A percentile compares a stretch with the other conserved stretches of the same genome.
phyloP scores from a whole-genome alignment of 352 stramenopile genomes.

The Pythium folliculosum region DNA sequence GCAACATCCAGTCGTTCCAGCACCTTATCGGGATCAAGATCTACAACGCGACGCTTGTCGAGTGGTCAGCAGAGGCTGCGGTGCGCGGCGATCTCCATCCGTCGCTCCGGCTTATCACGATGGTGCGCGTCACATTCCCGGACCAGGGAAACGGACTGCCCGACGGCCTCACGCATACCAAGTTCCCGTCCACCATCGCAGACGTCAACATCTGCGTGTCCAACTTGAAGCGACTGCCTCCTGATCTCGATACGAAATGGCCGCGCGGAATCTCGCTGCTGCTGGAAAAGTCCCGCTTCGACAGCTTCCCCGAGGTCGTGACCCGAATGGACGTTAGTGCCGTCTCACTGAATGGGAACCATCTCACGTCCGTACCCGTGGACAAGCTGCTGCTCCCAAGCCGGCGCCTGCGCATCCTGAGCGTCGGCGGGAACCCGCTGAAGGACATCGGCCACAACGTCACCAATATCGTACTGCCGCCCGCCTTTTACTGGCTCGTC shows the following conservation, averaged over 20 bases:
- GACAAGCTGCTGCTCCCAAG: neutral
- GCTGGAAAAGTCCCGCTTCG: neutral
- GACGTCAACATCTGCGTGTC: neutral
- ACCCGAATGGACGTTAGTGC: neutral
- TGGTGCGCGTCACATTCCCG: neutral
- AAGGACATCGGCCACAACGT: neutral
- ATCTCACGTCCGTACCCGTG: neutral
- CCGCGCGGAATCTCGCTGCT: neutral
- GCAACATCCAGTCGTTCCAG: neutral
- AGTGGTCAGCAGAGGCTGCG: neutral
- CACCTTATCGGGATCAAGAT: neutral
- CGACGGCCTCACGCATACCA: neutral
- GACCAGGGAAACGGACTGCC: neutral
- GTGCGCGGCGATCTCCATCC: neutral
- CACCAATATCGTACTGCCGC: neutral
- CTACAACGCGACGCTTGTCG: neutral
- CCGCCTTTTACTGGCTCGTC: neutral
- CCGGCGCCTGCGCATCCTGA: neutral
- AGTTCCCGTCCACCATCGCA: neutral
- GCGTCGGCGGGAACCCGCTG: neutral
- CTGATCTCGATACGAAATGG: neutral
- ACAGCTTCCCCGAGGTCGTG: neutral
- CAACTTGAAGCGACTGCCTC: neutral
- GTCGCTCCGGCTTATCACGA: neutral
- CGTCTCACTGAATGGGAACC: neutral